Evolutionary conservation across 139 green algal species (phyloP).

Genomic region (Parachlorella kessleri): DNA sequence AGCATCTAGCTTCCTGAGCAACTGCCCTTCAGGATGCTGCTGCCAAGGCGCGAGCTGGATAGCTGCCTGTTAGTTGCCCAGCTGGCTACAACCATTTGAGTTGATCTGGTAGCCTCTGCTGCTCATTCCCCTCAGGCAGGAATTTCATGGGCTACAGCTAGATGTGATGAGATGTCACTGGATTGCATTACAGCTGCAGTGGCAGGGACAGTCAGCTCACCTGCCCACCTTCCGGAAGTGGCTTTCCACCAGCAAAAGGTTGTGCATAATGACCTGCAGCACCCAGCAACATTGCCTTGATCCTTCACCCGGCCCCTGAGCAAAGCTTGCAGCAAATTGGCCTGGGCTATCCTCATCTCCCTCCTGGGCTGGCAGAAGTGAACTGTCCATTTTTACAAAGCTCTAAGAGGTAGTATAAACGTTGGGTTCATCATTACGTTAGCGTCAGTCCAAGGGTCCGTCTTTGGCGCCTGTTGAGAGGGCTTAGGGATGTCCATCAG

Average conservation of each 20-base stretch:
- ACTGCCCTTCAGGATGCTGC: neutral
- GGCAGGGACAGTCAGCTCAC: neutral
- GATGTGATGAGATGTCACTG: too few species aligned
- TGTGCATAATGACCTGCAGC: constrained; percentile 32
- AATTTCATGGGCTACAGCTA: neutral
- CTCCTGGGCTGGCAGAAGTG: neutral
- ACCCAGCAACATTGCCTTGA: neutral
- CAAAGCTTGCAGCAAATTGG: neutral
- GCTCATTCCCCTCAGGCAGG: neutral
- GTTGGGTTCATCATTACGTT: neutral
- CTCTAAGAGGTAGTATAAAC: neutral
- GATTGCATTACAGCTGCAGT: neutral
- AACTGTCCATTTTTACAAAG: neutral
- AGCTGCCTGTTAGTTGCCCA: neutral
- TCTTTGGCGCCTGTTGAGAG: neutral
- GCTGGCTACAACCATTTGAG: too few species aligned
- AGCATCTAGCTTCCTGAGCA: too few species aligned
- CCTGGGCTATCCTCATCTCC: too few species aligned
- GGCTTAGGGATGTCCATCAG: constrained; percentile 27
- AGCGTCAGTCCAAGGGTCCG: neutral
- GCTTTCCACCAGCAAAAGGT: constrained; percentile 49
- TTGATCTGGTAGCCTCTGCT: too few species aligned
- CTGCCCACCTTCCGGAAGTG: constrained; percentile 41
- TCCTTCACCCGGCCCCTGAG: neutral
- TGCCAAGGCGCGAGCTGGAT: neutral